These are phyloP conservation scores for Eucalyptus pumila DNA, from an alignment of 345 rosid species.

Conservation along the genomic window DNA sequence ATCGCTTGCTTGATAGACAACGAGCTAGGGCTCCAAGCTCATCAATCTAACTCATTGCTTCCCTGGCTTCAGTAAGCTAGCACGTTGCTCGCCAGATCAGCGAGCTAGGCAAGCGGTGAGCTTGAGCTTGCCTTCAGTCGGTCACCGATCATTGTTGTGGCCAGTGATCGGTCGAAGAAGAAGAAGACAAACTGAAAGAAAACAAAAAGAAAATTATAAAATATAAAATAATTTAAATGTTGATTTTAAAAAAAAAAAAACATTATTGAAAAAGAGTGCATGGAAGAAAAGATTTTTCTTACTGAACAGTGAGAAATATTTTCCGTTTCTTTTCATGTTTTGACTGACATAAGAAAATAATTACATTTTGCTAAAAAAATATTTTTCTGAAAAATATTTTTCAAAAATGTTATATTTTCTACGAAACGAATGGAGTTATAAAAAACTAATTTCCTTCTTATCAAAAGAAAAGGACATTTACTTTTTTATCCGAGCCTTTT, in stretches of 20 bases:
- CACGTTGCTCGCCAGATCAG: fast-evolving
- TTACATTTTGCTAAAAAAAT: too few relatives aligned
- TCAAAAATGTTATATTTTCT: fast-evolving
- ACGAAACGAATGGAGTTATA: fast-evolving
- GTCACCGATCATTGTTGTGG: fast-evolving
- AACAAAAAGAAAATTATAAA: too few relatives aligned
- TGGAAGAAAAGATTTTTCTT: fast-evolving
- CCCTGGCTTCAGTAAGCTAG: too few relatives aligned
- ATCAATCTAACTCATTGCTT: too few relatives aligned
- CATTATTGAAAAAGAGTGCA: too few relatives aligned
- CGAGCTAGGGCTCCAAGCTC: too few relatives aligned
- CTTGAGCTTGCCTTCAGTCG: fast-evolving
- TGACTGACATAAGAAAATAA: fast-evolving
- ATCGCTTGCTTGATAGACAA: fast-evolving
- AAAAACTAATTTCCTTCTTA: not conserved
- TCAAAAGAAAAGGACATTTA: too few relatives aligned
- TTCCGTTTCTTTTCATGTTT: too few relatives aligned
- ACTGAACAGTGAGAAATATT: fast-evolving
- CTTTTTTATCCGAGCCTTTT: too few relatives aligned
- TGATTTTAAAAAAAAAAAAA: too few relatives aligned
- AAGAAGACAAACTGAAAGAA: too few relatives aligned
- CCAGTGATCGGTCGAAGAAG: fast-evolving
- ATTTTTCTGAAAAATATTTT: fast-evolving
- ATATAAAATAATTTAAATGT: too few relatives aligned
- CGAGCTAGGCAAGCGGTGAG: fast-evolving